Percentiles rank a stretch among this genome's conserved stretches.
phyloP scores from a whole-genome alignment of 2,329 filamentous ascomycete species.

The Boeremia lycopersici region DNA sequence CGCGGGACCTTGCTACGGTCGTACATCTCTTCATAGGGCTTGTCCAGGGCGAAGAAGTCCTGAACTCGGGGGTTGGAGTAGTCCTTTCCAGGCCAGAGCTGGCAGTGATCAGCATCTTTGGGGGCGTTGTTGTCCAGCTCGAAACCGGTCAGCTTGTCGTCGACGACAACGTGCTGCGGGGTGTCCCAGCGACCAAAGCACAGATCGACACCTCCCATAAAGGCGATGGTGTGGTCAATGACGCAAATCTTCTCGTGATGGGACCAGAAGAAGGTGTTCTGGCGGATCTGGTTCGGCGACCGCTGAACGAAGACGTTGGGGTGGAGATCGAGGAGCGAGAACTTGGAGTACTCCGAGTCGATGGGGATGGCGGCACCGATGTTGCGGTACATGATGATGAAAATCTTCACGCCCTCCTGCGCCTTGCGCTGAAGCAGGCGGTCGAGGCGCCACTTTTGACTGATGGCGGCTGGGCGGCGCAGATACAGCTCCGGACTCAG shows the following conservation, averaged over 20 bases:
- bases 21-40: conserved; percentile 99
- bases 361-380: conserved; percentile 97
- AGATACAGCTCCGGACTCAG: conserved; percentile 95
- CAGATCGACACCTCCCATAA: conserved; percentile 92
- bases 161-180: conserved; percentile 85
- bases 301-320: conserved; percentile 96
- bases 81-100: conserved; percentile 96
- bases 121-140: conserved; percentile 71
- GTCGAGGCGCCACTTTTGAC: conserved; percentile 96
- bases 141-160: conserved; percentile 95
- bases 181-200: conserved; percentile 98
- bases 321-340: conserved; percentile 90
- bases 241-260: conserved; percentile 99
- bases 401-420: conserved; percentile 93
- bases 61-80: conserved; percentile 96
- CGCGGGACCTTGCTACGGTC: conserved; percentile 84
- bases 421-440: conserved; percentile 92
- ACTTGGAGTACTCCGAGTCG: conserved; percentile 97
- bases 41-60: conserved; percentile 90
- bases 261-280: conserved; percentile 99
- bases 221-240: conserved; percentile 93
- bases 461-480: conserved; percentile 90
- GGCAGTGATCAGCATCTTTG: conserved; percentile 91
- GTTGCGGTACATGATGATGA: conserved; percentile 97
- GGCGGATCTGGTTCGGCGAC: conserved; percentile 96